Percentiles rank a stretch among this genome's conserved stretches.
phyloP scores from a whole-genome alignment of 352 stramenopile genomes.

The Phytophthora cactorum region DNA sequence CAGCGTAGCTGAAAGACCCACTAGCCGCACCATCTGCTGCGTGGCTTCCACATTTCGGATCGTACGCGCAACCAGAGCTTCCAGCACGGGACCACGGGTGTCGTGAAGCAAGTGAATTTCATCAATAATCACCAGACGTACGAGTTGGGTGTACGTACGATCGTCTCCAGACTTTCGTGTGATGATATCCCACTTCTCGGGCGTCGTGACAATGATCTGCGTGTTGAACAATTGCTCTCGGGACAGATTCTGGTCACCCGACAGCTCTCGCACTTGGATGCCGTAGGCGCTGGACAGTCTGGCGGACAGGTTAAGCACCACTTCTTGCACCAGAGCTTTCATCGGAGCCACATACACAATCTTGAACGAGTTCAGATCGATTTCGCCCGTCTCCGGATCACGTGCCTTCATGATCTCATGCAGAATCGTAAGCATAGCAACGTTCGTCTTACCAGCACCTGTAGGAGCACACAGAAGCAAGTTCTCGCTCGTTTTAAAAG shows the following conservation, averaged over 20 bases:
- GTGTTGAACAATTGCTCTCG: conserved; percentile 98
- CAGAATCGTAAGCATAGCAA: conserved; percentile 98
- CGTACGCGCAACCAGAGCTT: conserved; percentile 97
- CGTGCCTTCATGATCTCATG: conserved; percentile 97
- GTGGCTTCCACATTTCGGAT: conserved; percentile 98
- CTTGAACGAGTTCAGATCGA: conserved; percentile 98
- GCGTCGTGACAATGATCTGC: conserved; percentile 99
- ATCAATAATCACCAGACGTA: conserved; percentile 99
- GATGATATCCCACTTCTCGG: conserved; percentile 99
- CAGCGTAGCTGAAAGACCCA: conserved; percentile 98
- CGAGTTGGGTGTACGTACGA: conserved; percentile 98
- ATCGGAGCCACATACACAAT: conserved; percentile 99
- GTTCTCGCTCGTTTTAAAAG: conserved; percentile 96
- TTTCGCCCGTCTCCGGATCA: conserved; percentile 77
- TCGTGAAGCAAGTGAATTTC: conserved; percentile 99
- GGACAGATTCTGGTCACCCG: conserved; percentile 98
- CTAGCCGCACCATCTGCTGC: conserved; percentile 96
- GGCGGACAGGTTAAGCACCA: conserved; percentile 97
- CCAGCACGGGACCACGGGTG: conserved; percentile 97
- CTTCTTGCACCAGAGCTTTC: conserved; percentile 99
- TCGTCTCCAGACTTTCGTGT: conserved; percentile 98
- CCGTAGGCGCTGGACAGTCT: conserved; percentile 93
- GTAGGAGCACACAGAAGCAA: conserved; percentile 99
- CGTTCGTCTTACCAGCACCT: conserved; percentile 99
- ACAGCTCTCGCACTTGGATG: conserved; percentile 97